Evolutionary conservation across 2,329 filamentous ascomycete species (phyloP), one percentile per base, ranked within the genome.

Genomic region (Mollisia scopiformis): DNA sequence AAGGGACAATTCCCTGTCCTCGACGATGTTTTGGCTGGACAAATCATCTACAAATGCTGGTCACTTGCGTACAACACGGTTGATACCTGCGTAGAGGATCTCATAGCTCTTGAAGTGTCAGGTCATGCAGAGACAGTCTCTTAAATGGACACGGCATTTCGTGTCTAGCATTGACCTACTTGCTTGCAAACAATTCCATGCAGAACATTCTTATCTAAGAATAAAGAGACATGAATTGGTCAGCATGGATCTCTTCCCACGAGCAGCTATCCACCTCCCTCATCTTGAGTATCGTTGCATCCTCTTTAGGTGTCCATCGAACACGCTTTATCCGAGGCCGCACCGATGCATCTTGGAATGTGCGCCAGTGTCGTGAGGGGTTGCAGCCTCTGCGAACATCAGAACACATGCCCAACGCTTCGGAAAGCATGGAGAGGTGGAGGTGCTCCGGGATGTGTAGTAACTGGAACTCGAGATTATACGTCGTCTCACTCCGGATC

Each of bases 221-320:
- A n/a, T n/a, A n/a, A n/a, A n/a, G n/a, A n/a, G n/a, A n/a, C n/a
- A n/a, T n/a, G n/a, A n/a, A n/a, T n/a, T n/a, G 43, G 28, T 47
- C 54, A 47, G 47, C 19, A 63, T 58, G 41, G 50, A 60, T 63
- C 21, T 51, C 55, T 57, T 57, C 55, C 46, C 46, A 57, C 33
- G 33, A 57, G 28, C 31, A 57, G 33, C 46, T 23, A 41, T 57
- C 46, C 21, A 11, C 41, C 25, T 51, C 6, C 27, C 27, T 50
- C 47, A 50, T 50, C 27, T 31, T 50, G 27, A 50, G 47, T 51
- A 57, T 14, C 46, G 33, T 57, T 33, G 55, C 55, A 30, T 51
- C 46, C 30, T 51, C 55, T 51, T 57, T 23, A 5, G 55, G 25
- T 57, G 55, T 51, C 55, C 46, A 57, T 41, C 6, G 43, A 27